Conservation (phyloP, 2,329 filamentous ascomycete species). For the Meredithiella fracta region DNA sequence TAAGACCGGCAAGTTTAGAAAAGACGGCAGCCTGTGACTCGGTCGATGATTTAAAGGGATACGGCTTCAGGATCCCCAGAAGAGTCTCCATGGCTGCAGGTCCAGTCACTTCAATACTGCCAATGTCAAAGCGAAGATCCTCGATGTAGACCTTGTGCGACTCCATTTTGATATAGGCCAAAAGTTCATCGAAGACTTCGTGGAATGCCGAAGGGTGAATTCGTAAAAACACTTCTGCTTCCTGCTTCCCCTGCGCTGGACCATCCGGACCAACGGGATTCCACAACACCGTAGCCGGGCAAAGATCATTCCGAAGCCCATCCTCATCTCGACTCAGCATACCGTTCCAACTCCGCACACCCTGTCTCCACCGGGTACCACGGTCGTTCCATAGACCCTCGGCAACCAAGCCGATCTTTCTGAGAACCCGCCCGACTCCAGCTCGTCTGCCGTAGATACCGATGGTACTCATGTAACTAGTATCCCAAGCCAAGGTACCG, state of each 20-base stretch:
- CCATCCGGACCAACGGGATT: constrained; percentile 27
- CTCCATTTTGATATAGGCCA: constrained; percentile 40
- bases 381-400: constrained; percentile 45
- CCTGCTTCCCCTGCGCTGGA: not conserved
- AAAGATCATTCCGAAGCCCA: constrained; percentile 39
- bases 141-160: constrained; percentile 47
- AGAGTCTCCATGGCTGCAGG: constrained; percentile 69
- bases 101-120: constrained; percentile 40
- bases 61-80: constrained; percentile 47
- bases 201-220: constrained; percentile 70
- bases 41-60: constrained; percentile 20
- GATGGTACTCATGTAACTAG: constrained; percentile 84
- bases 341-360: constrained; percentile 33
- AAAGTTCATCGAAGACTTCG: constrained; percentile 48
- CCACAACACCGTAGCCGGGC: constrained; percentile 63
- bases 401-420: constrained; percentile 44
- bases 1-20: constrained; percentile 37
- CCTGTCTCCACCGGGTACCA: constrained; percentile 53
- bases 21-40: constrained; percentile 33
- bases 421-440: constrained; percentile 51
- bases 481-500: constrained; percentile 79
- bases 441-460: constrained; percentile 50
- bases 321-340: constrained; percentile 37
- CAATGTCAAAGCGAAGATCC: constrained; percentile 52
- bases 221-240: constrained; percentile 44